Percentiles rank a stretch among this genome's conserved stretches.
Evolutionary conservation across 1,284 basidiomycete genomes (phyloP).

Genomic region (Stereum hirsutum): DNA sequence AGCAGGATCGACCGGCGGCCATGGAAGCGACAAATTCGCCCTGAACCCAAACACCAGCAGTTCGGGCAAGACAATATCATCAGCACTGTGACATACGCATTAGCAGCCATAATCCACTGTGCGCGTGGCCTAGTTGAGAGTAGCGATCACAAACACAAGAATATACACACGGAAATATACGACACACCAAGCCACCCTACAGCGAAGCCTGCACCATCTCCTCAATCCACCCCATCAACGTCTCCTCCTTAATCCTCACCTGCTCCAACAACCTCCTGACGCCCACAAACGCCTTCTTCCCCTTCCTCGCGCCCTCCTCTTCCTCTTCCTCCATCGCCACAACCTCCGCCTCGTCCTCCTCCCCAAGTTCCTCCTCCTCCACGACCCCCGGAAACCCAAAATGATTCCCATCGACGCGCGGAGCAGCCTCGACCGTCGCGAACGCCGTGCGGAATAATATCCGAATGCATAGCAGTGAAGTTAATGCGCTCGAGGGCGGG

Average conservation of each 20-base stretch:
- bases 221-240: slow-evolving; percentile 64
- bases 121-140: too few species aligned
- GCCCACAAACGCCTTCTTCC: slow-evolving; percentile 58
- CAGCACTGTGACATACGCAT: too few species aligned
- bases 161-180: too few species aligned
- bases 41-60: too few species aligned
- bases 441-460: slow-evolving; percentile 70
- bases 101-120: too few species aligned
- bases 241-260: slow-evolving; percentile 60
- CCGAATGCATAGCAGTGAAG: slow-evolving; percentile 66
- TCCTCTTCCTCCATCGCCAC: slow-evolving; percentile 33
- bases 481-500: slow-evolving; percentile 64
- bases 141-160: too few species aligned
- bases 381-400: slow-evolving; percentile 75
- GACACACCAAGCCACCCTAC: too few species aligned
- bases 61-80: too few species aligned
- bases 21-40: too few species aligned
- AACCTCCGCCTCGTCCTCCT: slow-evolving; percentile 38
- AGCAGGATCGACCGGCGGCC: too few species aligned
- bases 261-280: slow-evolving; percentile 53
- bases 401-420: slow-evolving; percentile 66
- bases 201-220: slow-evolving; percentile 66
- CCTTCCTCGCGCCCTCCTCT: slow-evolving; percentile 55
- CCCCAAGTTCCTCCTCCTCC: slow-evolving; percentile 42
- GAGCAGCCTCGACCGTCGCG: slow-evolving; percentile 58